Conservation (phyloP, 331 rosid species). For the Rosa hybrid region DNA sequence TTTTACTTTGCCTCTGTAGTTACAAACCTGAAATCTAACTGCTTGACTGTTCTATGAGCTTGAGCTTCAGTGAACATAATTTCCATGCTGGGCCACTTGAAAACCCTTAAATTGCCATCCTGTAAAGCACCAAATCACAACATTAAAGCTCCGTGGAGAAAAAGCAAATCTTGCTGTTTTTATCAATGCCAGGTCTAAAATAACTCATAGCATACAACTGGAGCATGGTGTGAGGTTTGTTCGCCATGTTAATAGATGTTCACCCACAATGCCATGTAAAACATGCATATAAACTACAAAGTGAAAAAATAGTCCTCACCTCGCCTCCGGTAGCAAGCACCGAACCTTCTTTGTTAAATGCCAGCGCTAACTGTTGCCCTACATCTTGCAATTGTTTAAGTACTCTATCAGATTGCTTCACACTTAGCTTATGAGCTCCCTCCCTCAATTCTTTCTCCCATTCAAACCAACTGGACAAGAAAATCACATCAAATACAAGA, state of each 20-base stretch:
- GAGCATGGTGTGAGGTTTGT: neutral
- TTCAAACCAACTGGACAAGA: slow-evolving; percentile 62
- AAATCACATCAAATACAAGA: neutral
- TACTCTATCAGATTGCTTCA: slow-evolving; percentile 51
- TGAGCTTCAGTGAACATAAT: slow-evolving; percentile 52
- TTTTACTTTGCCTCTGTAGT: neutral
- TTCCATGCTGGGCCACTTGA: slow-evolving; percentile 95
- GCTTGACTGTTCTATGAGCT: slow-evolving; percentile 73
- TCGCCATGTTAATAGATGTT: too few species aligned
- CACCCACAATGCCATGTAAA: too few species aligned
- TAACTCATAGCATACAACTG: neutral
- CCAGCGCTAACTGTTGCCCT: slow-evolving; percentile 79
- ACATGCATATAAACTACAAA: neutral
- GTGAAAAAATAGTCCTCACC: slow-evolving; percentile 47
- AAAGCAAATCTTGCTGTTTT: neutral
- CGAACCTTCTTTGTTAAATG: slow-evolving; percentile 71
- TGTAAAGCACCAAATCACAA: slow-evolving; percentile 72
- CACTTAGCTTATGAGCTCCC: slow-evolving; percentile 43
- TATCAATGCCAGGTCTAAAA: neutral
- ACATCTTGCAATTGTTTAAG: slow-evolving; percentile 60
- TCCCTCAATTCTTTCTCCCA: slow-evolving; percentile 44
- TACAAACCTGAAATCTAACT: slow-evolving; percentile 82
- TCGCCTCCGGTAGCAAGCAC: slow-evolving; percentile 83
- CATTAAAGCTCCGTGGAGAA: slow-evolving; percentile 36
- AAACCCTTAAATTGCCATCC: slow-evolving; percentile 85